A percentile compares a stretch with the other conserved stretches of the same genome.
Evolutionary conservation across 306 rosid genomes (phyloP).

Genomic region (Psophocarpus tetragonolobus): DNA sequence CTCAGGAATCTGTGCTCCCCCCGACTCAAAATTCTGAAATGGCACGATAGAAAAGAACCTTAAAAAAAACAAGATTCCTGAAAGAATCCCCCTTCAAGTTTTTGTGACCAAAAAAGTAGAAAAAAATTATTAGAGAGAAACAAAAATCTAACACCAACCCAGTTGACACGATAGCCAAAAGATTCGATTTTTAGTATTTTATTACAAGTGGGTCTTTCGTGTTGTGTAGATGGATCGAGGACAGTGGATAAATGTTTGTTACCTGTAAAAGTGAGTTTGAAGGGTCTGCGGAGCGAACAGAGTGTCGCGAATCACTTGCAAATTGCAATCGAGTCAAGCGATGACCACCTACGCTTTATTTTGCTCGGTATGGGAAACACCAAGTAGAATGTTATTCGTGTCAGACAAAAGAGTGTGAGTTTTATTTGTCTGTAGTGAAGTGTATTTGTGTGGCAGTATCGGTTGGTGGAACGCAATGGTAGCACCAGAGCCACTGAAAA

Average conservation of each 20-base stretch:
- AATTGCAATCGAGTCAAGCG: not conserved
- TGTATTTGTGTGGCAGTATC: conserved; percentile 52
- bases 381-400: conserved; percentile 30
- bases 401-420: conserved; percentile 32
- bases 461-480: conserved; percentile 43
- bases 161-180: not conserved
- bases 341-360: conserved; percentile 18
- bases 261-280: conserved; percentile 42
- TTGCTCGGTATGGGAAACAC: conserved; percentile 19
- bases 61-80: conserved; percentile 7
- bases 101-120: not conserved
- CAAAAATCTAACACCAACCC: conserved; percentile 30
- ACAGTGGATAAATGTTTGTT: not conserved
- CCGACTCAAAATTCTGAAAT: not conserved
- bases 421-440: conserved; percentile 27
- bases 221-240: not conserved
- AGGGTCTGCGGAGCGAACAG: conserved; percentile 8
- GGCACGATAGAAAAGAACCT: conserved; percentile 8
- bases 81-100: not conserved
- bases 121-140: not conserved
- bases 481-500: conserved; percentile 84
- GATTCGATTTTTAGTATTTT: conserved; percentile 15
- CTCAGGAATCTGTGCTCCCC: not conserved
- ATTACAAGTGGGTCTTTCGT: conserved; percentile 8
- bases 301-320: conserved; percentile 16